phyloP scores from a whole-genome alignment of 805 yeast species.

The Ogataea paraovalis region DNA sequence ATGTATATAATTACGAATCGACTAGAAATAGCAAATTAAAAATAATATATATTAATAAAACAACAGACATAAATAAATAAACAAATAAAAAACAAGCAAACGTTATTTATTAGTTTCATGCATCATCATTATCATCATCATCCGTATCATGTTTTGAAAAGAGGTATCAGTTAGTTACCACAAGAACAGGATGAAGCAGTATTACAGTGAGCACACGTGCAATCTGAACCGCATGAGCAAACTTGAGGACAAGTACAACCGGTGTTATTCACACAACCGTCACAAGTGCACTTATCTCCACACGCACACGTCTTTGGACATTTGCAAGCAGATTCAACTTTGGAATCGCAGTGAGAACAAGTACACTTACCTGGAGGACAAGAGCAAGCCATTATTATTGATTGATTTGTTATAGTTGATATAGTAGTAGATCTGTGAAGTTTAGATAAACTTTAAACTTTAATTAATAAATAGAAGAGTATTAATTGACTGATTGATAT shows the following conservation, averaged over 20 bases:
- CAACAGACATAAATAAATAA: too few relatives aligned
- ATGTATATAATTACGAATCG: too few relatives aligned
- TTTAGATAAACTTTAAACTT: too few relatives aligned
- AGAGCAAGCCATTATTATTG: slow-evolving; percentile 12
- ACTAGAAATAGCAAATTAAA: too few relatives aligned
- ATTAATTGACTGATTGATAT: background rate
- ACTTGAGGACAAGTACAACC: slow-evolving; percentile 8
- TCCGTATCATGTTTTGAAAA: too few relatives aligned
- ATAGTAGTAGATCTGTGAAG: too few relatives aligned
- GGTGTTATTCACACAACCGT: slow-evolving; percentile 2
- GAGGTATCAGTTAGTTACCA: background rate
- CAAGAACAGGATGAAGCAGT: background rate
- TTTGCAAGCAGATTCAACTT: slow-evolving; percentile 3
- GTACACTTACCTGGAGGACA: slow-evolving; percentile 11
- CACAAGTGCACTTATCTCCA: slow-evolving; percentile 8
- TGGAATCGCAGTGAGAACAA: slow-evolving; percentile 4
- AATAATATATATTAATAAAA: too few relatives aligned
- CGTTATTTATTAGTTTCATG: background rate
- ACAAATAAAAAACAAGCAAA: background rate
- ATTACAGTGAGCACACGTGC: slow-evolving; percentile 1
- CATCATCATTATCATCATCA: background rate
- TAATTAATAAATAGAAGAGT: too few relatives aligned
- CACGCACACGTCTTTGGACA: slow-evolving; percentile 9
- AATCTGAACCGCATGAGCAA: slow-evolving; percentile 6
- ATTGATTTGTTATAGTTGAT: background rate